A percentile compares a stretch with the other conserved stretches of the same genome.
These are phyloP conservation scores for Venturia asperata DNA, from an alignment of 2,329 filamentous ascomycete species.

Conservation along the genomic window DNA sequence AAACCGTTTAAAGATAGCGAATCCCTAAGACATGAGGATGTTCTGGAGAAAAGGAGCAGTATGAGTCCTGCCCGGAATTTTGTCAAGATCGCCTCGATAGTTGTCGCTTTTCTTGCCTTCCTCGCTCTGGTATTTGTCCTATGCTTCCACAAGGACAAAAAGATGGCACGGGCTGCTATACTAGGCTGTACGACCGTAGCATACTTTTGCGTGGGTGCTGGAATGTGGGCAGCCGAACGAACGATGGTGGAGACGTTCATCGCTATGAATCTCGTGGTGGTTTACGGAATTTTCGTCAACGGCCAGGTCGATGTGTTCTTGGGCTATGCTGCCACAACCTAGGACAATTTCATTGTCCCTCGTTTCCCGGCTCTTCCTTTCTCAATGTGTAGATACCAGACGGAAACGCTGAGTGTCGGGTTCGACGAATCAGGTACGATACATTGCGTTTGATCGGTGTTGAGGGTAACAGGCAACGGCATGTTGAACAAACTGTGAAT, in stretches of 20 bases:
- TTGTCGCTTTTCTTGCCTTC: not conserved
- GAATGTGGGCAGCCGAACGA: not conserved
- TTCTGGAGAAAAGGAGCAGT: not conserved
- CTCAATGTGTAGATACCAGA: not conserved
- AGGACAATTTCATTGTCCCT: not conserved
- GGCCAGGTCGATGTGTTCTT: constrained; percentile 5
- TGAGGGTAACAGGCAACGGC: not conserved
- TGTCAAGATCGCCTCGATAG: not conserved
- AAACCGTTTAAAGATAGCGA: not conserved
- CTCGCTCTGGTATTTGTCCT: not conserved
- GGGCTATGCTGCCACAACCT: not conserved
- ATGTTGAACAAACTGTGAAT: too few species aligned
- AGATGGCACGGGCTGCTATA: not conserved
- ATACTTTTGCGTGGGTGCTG: not conserved
- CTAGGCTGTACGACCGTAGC: not conserved
- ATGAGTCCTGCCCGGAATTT: not conserved
- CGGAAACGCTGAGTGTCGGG: not conserved
- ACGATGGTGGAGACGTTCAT: not conserved
- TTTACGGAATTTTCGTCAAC: not conserved
- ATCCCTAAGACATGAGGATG: not conserved
- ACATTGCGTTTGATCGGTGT: not conserved
- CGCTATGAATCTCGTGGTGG: not conserved
- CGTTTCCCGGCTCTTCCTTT: not conserved
- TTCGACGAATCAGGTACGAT: not conserved
- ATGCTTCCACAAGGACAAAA: not conserved